Evolutionary conservation across 306 rosid genomes (phyloP).

Genomic region (Cucurbita argyrosperma): DNA sequence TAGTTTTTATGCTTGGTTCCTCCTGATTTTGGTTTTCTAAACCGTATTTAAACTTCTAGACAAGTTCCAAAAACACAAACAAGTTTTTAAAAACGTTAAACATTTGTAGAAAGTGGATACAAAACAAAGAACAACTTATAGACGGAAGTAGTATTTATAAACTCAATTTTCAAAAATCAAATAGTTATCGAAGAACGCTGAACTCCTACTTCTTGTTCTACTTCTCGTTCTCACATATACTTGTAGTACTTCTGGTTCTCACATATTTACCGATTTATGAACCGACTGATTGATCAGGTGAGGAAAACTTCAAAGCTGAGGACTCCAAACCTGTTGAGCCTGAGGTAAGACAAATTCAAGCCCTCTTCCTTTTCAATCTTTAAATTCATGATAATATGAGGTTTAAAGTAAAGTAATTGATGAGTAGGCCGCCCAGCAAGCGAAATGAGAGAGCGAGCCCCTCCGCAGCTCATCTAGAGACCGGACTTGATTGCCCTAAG

Average conservation of each 20-base stretch:
- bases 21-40: too few species aligned
- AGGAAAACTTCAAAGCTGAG: constrained; percentile 40
- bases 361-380: background rate
- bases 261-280: background rate
- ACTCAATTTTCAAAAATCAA: too few species aligned
- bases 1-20: background rate
- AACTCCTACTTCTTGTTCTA: too few species aligned
- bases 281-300: constrained; percentile 25
- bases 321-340: constrained; percentile 46
- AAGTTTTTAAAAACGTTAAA: too few species aligned
- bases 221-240: too few species aligned
- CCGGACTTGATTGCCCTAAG: background rate
- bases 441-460: background rate
- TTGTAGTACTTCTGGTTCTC: background rate
- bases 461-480: background rate
- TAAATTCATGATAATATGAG: background rate
- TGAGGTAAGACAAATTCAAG: constrained; percentile 17
- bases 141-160: too few species aligned
- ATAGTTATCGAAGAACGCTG: too few species aligned
- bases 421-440: background rate
- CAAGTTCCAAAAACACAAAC: background rate
- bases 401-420: background rate
- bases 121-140: too few species aligned
- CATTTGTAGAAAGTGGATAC: too few species aligned
- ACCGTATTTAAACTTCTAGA: too few species aligned